Evolutionary conservation across 2,329 filamentous ascomycete species (phyloP).

Genomic region (Metarhizium anisopliae): DNA sequence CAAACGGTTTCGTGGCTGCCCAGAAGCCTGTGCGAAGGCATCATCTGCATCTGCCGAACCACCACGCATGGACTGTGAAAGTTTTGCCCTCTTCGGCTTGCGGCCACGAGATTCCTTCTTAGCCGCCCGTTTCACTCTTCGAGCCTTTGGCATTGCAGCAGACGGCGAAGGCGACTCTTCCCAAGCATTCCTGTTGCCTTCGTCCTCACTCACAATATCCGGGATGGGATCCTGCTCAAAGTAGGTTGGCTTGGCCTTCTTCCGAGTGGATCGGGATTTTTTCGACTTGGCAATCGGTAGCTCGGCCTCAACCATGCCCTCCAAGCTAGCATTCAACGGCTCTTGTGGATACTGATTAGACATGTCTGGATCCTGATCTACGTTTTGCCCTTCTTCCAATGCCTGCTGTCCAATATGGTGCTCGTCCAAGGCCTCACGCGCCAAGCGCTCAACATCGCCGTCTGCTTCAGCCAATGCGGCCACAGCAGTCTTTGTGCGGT

Average conservation of each 20-base stretch:
- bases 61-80: conserved; percentile 14
- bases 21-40: conserved; percentile 7
- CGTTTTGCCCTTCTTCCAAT: conserved; percentile 7
- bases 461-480: conserved; percentile 7
- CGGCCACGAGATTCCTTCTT: conserved; percentile 14
- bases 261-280: conserved; percentile 27
- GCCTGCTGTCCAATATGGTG: conserved; percentile 20
- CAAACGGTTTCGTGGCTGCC: conserved; percentile 15
- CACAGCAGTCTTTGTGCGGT: background rate
- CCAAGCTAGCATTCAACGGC: background rate
- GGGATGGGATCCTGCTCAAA: conserved; percentile 24
- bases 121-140: conserved; percentile 20
- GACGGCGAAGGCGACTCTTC: conserved; percentile 23
- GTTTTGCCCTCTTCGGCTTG: conserved; percentile 10
- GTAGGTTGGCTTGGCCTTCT: conserved; percentile 40
- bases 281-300: conserved; percentile 10
- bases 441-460: conserved; percentile 20
- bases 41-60: conserved; percentile 12
- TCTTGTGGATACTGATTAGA: conserved; percentile 5
- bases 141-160: conserved; percentile 21
- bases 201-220: conserved; percentile 11
- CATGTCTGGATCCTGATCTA: conserved; percentile 1
- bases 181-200: conserved; percentile 8
- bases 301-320: conserved; percentile 5
- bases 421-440: conserved; percentile 26